A percentile compares a stretch with the other conserved stretches of the same genome.
Evolutionary conservation across 306 rosid genomes (phyloP).

Genomic region (Clitoria ternatea): DNA sequence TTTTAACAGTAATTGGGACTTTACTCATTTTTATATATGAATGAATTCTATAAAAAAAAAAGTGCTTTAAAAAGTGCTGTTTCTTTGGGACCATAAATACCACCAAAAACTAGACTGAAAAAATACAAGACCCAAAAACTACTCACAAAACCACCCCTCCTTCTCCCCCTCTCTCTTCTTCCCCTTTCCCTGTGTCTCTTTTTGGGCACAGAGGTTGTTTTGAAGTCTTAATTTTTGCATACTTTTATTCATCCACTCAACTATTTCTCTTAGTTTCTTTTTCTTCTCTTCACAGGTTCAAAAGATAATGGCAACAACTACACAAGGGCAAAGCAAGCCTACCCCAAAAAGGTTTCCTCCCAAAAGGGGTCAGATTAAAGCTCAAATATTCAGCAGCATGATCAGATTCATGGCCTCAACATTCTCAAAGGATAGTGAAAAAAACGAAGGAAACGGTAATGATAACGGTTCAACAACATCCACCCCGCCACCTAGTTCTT

Average conservation of each 20-base stretch:
- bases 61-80: not conserved
- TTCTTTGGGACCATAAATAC: not conserved
- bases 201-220: not conserved
- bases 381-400: constrained; percentile 29
- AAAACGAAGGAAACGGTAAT: not conserved
- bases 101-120: not conserved
- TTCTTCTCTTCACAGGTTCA: not conserved
- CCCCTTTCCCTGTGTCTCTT: not conserved
- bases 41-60: too few relatives aligned
- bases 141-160: not conserved
- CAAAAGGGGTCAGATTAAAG: constrained; percentile 35
- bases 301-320: constrained; percentile 11
- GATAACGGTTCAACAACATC: constrained; percentile 19
- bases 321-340: not conserved
- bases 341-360: constrained; percentile 33
- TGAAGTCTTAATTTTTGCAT: not conserved
- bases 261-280: not conserved
- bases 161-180: not conserved
- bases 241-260: too few relatives aligned
- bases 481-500: constrained; percentile 31
- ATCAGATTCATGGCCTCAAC: constrained; percentile 13
- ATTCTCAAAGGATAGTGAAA: constrained; percentile 22
- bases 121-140: not conserved
- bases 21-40: too few relatives aligned
- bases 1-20: too few relatives aligned